Evolutionary conservation across 768 basidiomycete species (phyloP).

Genomic region (Boletus patriciae): DNA sequence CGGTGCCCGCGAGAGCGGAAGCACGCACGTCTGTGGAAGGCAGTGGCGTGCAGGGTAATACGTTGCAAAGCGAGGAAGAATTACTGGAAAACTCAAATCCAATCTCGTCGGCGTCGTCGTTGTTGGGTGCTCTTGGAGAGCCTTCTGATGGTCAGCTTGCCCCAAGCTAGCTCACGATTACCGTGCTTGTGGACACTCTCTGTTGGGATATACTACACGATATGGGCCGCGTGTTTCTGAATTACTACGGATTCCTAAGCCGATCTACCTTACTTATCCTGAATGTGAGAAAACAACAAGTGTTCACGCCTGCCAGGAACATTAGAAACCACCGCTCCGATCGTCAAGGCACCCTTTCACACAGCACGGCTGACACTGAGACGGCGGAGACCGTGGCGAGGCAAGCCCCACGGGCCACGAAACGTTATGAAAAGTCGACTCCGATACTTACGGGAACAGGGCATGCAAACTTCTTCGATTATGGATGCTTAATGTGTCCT

Average conservation of each 20-base stretch:
- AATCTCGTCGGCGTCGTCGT: constrained; percentile 7
- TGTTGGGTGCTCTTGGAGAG: no score
- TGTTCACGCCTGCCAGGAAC: constrained; percentile 5
- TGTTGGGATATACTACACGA: not conserved
- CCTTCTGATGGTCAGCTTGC: no score
- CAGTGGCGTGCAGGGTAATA: not conserved
- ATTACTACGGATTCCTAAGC: constrained; percentile 18
- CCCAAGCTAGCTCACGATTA: constrained; percentile 18
- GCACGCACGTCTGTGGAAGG: constrained; percentile 2
- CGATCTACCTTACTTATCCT: constrained; percentile 15
- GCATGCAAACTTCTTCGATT: no score
- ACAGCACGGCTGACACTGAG: not conserved
- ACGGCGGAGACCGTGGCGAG: not conserved
- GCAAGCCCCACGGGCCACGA: not conserved
- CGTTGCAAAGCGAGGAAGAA: constrained; percentile 5
- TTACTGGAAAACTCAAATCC: constrained; percentile 8
- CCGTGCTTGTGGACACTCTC: constrained; percentile 7
- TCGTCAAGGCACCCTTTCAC: constrained; percentile 14
- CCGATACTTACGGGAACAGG: not conserved
- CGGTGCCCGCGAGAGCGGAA: constrained; percentile 9
- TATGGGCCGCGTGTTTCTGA: not conserved
- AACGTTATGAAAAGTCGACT: not conserved
- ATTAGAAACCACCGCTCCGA: not conserved
- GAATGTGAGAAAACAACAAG: not conserved
- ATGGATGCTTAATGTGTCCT: not conserved